Base-by-base conservation (phyloP, 495 filamentous ascomycete species). In the Talaromyces ruber region DNA sequence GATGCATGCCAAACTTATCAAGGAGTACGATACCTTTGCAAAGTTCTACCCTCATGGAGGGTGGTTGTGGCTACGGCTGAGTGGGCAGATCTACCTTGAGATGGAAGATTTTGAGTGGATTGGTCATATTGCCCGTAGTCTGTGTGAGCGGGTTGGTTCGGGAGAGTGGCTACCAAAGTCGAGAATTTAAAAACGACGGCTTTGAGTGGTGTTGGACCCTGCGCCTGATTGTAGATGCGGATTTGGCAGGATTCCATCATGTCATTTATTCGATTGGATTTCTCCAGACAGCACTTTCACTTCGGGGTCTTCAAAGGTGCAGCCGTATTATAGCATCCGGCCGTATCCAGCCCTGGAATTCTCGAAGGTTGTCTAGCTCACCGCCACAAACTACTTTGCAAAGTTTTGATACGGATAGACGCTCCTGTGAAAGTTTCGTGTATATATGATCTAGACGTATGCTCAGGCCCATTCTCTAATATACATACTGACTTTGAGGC, bases 41-140 rank as follows among this genome's bases (percentile, higher is more conserved):
- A 78, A 86, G 0, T 66, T 90, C 7, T 84, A 82, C 57, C 72
- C 73, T 8, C 87, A 91, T 69, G 76, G 71, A 2, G 81, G 80
- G 2, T 72, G 72, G 28, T 78, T 83, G 67, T 97, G 88, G 90
- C 79, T 79, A 4, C 75, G 93, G 29, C 65, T 96, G 39, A 91
- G 87, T 69, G 91, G 80, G 12, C 91, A 96, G 80, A 77, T 91
- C 0, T 98, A 90, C 72, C 69, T 96, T 39, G 90, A 91, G 37
- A 67, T 84, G 59, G 78, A 77, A 1, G 92, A 97, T 75, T 95
- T 95, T 66, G 84, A 87, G 70, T 90, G 85, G 84, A 80, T 80
- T 21, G 91, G 76, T 0, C 63, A 74, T 50, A 71, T 81, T 32
- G 67, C 95, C 67, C 82, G 82, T 68, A 77, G 81, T 39, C 61